Conservation (phyloP, 169 alveolate genomes). For the Plasmodium sp. region DNA sequence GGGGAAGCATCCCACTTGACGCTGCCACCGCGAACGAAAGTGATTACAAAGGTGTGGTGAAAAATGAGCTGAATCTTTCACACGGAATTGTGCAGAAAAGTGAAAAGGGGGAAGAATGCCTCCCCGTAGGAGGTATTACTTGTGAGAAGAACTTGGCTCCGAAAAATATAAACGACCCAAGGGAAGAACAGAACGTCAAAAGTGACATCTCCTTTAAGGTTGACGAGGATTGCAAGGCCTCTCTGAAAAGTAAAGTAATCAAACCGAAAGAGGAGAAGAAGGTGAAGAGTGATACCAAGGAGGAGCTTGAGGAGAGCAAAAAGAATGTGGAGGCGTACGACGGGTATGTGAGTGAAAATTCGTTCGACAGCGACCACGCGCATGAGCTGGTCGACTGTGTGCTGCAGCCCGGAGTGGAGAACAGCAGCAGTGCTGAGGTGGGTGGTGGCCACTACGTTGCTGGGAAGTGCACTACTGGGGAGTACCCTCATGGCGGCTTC, state of each 20-base stretch:
- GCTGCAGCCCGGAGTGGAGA: background rate
- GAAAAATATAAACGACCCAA: background rate
- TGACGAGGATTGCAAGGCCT: background rate
- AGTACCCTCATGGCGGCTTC: background rate
- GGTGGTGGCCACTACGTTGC: background rate
- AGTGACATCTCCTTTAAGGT: background rate
- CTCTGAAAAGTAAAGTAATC: background rate
- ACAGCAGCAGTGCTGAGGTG: background rate
- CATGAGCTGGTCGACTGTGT: background rate
- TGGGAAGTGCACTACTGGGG: too few relatives aligned
- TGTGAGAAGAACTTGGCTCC: background rate
- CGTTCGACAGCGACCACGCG: conserved; percentile 47
- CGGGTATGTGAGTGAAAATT: conserved; percentile 25
- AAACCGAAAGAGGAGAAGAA: background rate
- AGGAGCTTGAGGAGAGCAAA: background rate
- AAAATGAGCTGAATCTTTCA: background rate
- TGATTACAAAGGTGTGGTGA: background rate
- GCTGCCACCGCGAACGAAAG: background rate
- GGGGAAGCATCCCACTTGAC: background rate
- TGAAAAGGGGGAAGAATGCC: background rate
- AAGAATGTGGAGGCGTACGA: background rate
- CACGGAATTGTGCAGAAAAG: background rate
- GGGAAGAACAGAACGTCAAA: background rate
- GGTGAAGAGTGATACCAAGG: background rate
- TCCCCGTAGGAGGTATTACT: background rate